phyloP scores from a whole-genome alignment of 768 basidiomycete genomes.

The Myochromella boudieri region DNA sequence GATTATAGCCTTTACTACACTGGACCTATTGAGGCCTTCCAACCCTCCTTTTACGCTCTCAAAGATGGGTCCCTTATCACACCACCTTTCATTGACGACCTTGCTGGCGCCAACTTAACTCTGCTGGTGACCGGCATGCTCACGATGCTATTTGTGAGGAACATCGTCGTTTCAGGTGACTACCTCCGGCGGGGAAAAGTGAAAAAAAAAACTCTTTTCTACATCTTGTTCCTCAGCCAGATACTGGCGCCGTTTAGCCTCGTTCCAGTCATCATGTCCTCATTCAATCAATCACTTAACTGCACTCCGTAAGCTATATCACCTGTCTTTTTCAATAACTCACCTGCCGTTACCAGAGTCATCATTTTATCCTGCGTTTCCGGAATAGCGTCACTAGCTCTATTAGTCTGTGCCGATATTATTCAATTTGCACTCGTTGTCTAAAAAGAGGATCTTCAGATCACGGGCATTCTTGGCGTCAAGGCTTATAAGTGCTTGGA shows the following conservation, averaged over 20 bases:
- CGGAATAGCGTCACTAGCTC: conserved; percentile 36
- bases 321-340: background rate
- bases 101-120: conserved; percentile 36
- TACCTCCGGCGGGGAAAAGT: conserved; percentile 56
- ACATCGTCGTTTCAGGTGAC: conserved; percentile 46
- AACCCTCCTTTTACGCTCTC: conserved; percentile 44
- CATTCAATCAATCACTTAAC: conserved; percentile 37
- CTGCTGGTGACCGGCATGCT: conserved; percentile 51
- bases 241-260: conserved; percentile 46
- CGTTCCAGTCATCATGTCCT: conserved; percentile 44
- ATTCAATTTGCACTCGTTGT: background rate
- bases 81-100: conserved; percentile 43
- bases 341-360: conserved; percentile 28
- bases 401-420: conserved; percentile 30
- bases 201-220: conserved; percentile 60
- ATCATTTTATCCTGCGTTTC: conserved; percentile 35
- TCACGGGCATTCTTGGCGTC: conserved; percentile 61
- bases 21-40: conserved; percentile 42
- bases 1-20: conserved; percentile 46
- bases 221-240: conserved; percentile 55
- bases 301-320: conserved; percentile 46
- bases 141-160: conserved; percentile 51
- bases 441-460: too few species aligned
- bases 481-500: conserved; percentile 69
- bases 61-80: conserved; percentile 62